Percentiles rank a stretch among this genome's conserved stretches.
These are phyloP conservation scores for Aureobasidium sp. DNA, from an alignment of 2,329 filamentous ascomycete species.

Conservation along the genomic window DNA sequence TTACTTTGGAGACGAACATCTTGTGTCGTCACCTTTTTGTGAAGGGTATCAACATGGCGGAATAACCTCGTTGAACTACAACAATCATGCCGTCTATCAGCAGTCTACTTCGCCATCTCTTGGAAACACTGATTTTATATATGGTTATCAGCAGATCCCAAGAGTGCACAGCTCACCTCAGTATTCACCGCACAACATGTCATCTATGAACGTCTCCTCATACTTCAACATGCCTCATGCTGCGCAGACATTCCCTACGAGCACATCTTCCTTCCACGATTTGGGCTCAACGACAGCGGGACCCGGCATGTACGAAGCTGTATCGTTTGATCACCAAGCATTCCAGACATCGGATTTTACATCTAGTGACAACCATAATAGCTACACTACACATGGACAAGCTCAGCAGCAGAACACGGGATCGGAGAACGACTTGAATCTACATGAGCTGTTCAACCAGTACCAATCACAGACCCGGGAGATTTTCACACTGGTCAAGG, in stretches of 20 bases:
- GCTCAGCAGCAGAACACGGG: conserved; percentile 35
- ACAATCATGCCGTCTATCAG: background rate
- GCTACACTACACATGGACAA: conserved; percentile 20
- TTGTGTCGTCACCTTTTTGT: background rate
- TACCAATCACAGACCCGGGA: conserved; percentile 51
- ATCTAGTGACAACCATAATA: background rate
- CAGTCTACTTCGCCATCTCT: background rate
- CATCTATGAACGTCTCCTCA: background rate
- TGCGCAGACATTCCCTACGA: background rate
- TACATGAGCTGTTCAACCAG: conserved; percentile 60
- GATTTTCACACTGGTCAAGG: conserved; percentile 65
- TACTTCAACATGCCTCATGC: background rate
- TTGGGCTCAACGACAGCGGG: background rate
- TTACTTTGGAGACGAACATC: background rate
- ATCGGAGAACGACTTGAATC: conserved; percentile 26
- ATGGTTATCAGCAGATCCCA: background rate
- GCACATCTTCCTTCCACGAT: background rate
- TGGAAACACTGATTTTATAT: background rate
- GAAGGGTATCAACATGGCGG: background rate
- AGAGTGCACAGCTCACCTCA: background rate
- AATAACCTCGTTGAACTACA: background rate
- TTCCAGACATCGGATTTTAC: background rate
- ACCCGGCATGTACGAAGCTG: background rate
- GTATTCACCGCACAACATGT: background rate
- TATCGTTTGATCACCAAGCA: background rate